Base-by-base conservation (phyloP, 768 basidiomycete genomes). In the Mrakia hoshinonis region DNA sequence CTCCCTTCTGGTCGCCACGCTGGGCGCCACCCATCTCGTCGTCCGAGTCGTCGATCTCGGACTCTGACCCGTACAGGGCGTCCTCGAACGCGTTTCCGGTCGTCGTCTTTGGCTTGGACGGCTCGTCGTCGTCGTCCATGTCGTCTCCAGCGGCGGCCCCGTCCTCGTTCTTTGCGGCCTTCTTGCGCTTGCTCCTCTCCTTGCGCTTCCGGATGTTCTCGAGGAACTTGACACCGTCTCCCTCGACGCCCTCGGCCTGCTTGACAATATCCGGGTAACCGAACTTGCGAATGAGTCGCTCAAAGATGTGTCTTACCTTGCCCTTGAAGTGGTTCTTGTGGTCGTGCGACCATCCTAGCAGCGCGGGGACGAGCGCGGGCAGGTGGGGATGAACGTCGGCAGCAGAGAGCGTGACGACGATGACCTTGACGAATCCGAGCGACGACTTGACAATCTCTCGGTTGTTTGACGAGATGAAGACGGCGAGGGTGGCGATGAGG, bases 321-420 rank as follows among this genome's bases (percentile, higher is more conserved):
- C 85, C 83, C 80, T 98, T 98, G 86, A 99, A 98, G 78, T 97
- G 96, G 76, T 98, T 98, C 79, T 95, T 95, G 81, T 98, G 95
- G 77, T 97, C 94, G 77, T 96, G 92, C 6, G 92, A 91, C 92
- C 96, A 95, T 58, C 83, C 84, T 43, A 98, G 82, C 15, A 99
- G 83, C 0, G 88, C 89, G 0, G 92, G 90, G 0, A 98, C 90
- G 29, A 98, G 83, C 29, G 83, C 83, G 31, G 83, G 82, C 11
- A 99, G 83, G 75, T 94, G 87, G 0, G 89, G 89, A n/a, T 84
- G 84, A 55, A 96, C 81, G 72, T 91, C 79, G 4, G 88, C 84
- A 0, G 82, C 75, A 0, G 92, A 84, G 31, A 97, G 84, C 0
- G 91, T 88, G 76, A 97, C 93, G 73, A 94, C 87, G 10, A 88